phyloP scores from a whole-genome alignment of 768 basidiomycete species.

The Amanita rimosa region DNA sequence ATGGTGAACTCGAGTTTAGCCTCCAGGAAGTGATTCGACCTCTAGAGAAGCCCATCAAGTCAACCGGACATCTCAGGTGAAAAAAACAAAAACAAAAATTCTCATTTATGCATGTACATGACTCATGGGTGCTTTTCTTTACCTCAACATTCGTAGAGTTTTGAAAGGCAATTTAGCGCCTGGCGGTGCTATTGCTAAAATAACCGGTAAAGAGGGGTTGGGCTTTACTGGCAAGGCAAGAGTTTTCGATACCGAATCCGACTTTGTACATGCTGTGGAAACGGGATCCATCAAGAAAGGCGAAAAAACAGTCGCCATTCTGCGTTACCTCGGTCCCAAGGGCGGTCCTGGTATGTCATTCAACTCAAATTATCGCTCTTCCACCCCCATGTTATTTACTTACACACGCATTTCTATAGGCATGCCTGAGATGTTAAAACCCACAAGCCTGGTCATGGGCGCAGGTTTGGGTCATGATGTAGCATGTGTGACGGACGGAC shows the following conservation, averaged over 20 bases:
- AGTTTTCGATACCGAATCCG: constrained; percentile 85
- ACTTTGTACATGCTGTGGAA: constrained; percentile 82
- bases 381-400: too few species aligned
- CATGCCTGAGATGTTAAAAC: constrained; percentile 99
- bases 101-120: neutral
- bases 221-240: constrained; percentile 87
- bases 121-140: neutral
- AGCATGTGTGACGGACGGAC: constrained; percentile 93
- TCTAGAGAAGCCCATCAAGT: constrained; percentile 78
- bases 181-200: constrained; percentile 93
- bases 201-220: constrained; percentile 88
- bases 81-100: too few species aligned
- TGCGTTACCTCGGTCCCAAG: constrained; percentile 94
- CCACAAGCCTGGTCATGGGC: constrained; percentile 97
- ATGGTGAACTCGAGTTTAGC: constrained; percentile 61
- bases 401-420: constrained; percentile 28
- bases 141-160: constrained; percentile 33
- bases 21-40: constrained; percentile 91
- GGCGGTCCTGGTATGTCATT: constrained; percentile 77
- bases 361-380: neutral
- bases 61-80: constrained; percentile 82
- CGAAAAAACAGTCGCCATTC: constrained; percentile 92
- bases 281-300: constrained; percentile 81
- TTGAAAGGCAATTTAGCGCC: constrained; percentile 88
- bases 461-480: constrained; percentile 94